phyloP scores from a whole-genome alignment of 2,329 filamentous ascomycete genomes.

The Dactylellina drechsleri region DNA sequence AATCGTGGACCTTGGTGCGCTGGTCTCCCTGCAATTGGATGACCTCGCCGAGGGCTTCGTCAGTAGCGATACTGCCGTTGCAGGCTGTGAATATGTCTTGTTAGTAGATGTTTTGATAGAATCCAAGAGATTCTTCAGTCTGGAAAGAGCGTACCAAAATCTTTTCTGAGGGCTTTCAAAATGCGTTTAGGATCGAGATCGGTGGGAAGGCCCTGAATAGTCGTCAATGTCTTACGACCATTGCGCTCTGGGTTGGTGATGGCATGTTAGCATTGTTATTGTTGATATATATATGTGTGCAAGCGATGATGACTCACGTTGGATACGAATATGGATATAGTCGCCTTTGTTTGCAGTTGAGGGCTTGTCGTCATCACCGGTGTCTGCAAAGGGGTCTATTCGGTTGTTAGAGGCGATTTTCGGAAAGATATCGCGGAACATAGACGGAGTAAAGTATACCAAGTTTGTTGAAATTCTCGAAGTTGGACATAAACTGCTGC shows the following conservation, averaged over 20 bases:
- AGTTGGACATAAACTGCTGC: constrained; percentile 83
- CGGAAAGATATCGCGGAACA: background rate
- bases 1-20: constrained; percentile 98
- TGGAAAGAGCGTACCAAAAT: constrained; percentile 75
- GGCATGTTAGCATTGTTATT: background rate
- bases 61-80: constrained; percentile 99
- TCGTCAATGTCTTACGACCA: constrained; percentile 99
- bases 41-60: constrained; percentile 97
- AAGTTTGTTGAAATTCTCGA: constrained; percentile 98
- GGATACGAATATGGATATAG: constrained; percentile 99
- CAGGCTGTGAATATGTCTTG: constrained; percentile 73
- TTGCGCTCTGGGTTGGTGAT: constrained; percentile 81
- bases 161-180: constrained; percentile 99
- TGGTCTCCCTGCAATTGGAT: constrained; percentile 99
- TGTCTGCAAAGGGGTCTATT: constrained; percentile 99
- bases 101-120: constrained; percentile 55
- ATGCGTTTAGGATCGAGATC: constrained; percentile 99
- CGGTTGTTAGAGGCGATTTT: constrained; percentile 22
- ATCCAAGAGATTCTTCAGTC: background rate
- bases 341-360: constrained; percentile 69
- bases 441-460: constrained; percentile 69
- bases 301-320: constrained; percentile 73
- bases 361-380: constrained; percentile 97
- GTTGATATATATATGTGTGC: constrained; percentile 7
- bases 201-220: constrained; percentile 97